phyloP scores from a whole-genome alignment of 345 rosid species.

The Salix dunnii region DNA sequence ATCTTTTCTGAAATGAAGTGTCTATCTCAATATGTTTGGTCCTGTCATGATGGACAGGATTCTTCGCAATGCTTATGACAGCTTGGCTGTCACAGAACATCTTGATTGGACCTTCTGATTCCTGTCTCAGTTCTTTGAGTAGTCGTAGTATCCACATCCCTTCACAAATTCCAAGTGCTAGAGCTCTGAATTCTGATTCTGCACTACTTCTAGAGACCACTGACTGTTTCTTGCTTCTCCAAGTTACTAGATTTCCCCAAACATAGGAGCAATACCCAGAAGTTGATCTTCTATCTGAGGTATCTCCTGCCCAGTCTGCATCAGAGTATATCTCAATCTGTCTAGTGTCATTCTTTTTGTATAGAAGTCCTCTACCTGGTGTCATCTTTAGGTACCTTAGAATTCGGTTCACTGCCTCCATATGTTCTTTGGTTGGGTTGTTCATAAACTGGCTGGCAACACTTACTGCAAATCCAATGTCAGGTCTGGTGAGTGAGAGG shows the following conservation, averaged over 20 bases:
- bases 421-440: background rate
- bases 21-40: too few relatives aligned
- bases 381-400: background rate
- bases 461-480: background rate
- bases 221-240: background rate
- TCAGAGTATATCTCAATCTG: background rate
- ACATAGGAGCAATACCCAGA: background rate
- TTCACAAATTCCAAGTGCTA: background rate
- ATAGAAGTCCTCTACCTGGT: background rate
- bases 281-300: too few relatives aligned
- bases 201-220: background rate
- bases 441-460: background rate
- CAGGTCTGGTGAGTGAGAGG: background rate
- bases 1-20: too few relatives aligned
- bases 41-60: too few relatives aligned
- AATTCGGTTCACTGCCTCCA: background rate
- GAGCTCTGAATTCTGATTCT: background rate
- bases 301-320: background rate
- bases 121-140: too few relatives aligned
- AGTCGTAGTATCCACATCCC: background rate
- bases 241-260: background rate
- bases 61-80: too few relatives aligned
- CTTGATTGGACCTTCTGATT: too few relatives aligned
- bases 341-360: too few relatives aligned
- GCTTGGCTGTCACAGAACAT: too few relatives aligned